These are phyloP conservation scores for Babesia bigemina DNA, from an alignment of 169 alveolate genomes.

Conservation along the genomic window DNA sequence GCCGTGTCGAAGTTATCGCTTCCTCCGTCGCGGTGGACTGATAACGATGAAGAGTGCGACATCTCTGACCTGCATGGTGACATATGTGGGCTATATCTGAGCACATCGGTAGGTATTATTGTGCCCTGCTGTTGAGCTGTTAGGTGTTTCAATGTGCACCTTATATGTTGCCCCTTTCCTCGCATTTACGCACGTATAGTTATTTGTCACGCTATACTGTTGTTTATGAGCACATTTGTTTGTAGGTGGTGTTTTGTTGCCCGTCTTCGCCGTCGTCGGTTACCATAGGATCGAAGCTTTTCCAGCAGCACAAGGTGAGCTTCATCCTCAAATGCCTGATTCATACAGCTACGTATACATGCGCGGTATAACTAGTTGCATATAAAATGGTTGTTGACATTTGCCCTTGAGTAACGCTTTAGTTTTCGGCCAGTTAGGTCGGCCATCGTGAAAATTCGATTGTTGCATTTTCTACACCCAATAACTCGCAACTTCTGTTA, in stretches of 20 bases:
- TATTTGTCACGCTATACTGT: neutral
- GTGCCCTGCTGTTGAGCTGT: neutral
- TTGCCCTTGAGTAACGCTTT: neutral
- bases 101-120: slow-evolving; percentile 20
- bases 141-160: neutral
- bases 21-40: neutral
- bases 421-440: neutral
- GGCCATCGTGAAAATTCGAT: too few species aligned
- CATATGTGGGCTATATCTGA: slow-evolving; percentile 2
- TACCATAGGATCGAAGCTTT: neutral
- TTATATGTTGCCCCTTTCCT: neutral
- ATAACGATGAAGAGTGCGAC: neutral
- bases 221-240: neutral
- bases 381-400: neutral
- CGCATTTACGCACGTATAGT: neutral
- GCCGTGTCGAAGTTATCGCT: slow-evolving; percentile 6
- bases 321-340: neutral
- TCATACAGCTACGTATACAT: neutral
- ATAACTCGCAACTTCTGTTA: too few species aligned
- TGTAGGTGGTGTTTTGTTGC: slow-evolving; percentile 5
- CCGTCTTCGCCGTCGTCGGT: neutral
- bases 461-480: too few species aligned
- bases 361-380: neutral
- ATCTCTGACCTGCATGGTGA: neutral
- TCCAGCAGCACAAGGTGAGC: slow-evolving; percentile 2